These are phyloP conservation scores for Anisodus tanguticus DNA, from an alignment of 257 asterid genomes.

Conservation along the genomic window DNA sequence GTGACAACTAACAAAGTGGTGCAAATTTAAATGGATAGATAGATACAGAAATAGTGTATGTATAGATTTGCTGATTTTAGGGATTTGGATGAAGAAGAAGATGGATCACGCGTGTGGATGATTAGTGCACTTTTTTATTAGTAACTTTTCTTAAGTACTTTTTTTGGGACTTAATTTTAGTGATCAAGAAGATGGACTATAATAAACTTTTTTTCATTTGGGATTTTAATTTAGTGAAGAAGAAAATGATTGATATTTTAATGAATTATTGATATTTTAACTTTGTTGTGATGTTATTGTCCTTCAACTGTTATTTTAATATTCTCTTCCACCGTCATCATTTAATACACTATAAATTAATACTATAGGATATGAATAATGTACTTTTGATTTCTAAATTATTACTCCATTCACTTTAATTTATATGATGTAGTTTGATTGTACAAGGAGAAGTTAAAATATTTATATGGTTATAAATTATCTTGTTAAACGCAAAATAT, in stretches of 20 bases:
- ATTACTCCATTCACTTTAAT: too few species aligned
- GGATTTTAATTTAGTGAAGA: neutral
- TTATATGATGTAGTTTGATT: too few species aligned
- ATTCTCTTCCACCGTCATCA: neutral
- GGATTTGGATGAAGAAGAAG: neutral
- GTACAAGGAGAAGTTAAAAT: too few species aligned
- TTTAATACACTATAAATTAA: too few species aligned
- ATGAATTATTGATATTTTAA: neutral
- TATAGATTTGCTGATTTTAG: neutral
- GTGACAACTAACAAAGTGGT: neutral
- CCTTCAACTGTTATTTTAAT: neutral
- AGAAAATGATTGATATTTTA: neutral
- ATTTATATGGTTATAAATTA: too few species aligned
- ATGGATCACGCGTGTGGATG: neutral
- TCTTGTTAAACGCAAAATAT: too few species aligned
- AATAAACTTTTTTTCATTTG: neutral
- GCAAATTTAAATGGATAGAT: neutral
- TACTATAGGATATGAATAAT: too few species aligned
- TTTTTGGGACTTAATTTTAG: neutral
- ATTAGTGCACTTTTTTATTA: too few species aligned
- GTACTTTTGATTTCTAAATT: too few species aligned
- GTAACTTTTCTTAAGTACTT: neutral
- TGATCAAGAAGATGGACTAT: neutral
- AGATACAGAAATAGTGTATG: neutral
- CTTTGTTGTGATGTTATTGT: neutral